Base-by-base conservation (phyloP, 2,329 filamentous ascomycete genomes). In the Aspergillus fijiensis region DNA sequence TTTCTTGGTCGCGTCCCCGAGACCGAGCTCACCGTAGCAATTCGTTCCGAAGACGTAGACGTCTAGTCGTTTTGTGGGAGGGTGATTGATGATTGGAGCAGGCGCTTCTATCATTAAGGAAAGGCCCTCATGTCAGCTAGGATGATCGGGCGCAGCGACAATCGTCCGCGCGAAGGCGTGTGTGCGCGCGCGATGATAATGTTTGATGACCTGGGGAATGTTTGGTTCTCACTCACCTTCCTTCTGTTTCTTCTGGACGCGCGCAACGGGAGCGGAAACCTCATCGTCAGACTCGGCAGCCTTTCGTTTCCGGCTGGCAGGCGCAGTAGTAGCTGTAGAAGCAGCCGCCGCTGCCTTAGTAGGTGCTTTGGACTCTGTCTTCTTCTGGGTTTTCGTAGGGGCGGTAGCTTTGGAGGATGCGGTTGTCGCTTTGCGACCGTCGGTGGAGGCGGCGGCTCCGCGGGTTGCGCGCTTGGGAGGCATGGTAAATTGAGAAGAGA, bases 11-110 rank as follows among this genome's bases (percentile, higher is more conserved):
- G 84, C 84, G 66, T 82, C 84, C 7, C 91, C 91, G 6, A 95
- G 85, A 49, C 90, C 91, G 45, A 95, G 86, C 78, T 95, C 91
- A 65, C 90, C 90, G 19, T 85, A 86, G 54, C 83, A 83, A 50
- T 90, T 90, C 72, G 91, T 89, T 55, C 91, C 91, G 67, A 92
- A 93, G 57, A 92, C 89, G 69, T 88, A 94, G 64, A 94, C 80
- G 69, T 92, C 85, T 55, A 94, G 83, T 27, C 81, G 79, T 65
- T 86, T 76, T 0, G 81, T 85, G 4, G 89, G 89, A n/a, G 83
- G 50, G n/a, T 64, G 57, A 39, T 61, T 65, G 45, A 59, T 39
- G 29, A 60, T 51, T 16, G 29, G 29, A 29, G 51, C 39, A 19
- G 39, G 56, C 25, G 35, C 60, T 51, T 51, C 52, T 48, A 23